Base-by-base conservation (phyloP, 2,329 filamentous ascomycete species). In the Endocalyx cinctus region DNA sequence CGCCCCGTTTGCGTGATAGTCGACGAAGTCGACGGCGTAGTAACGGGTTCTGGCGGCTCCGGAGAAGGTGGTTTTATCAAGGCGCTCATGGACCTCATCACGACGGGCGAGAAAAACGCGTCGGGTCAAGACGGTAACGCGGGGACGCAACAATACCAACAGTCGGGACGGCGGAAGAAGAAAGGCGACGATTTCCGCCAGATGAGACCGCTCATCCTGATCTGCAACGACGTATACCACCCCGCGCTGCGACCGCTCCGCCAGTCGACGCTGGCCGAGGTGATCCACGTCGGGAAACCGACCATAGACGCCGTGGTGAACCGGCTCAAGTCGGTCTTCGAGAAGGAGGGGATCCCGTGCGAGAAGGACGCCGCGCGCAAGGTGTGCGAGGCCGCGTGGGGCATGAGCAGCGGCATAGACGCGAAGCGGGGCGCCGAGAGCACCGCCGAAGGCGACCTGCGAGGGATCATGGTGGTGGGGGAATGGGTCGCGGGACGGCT, bases 201-300 rank as follows among this genome's bases (percentile, higher is more conserved):
- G 41, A 76, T 94, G 62, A 75, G 92, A 28, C 92, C 92, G 0
- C 69, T 98, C 18, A 87, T 98, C 31, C 70, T 98, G 29, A 92
- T 98, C 48, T 98, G 92, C 67, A 98, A 98, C 51, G 94, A 98
- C 57, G 79, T 97, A 1, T 98, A 98, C 53, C 88, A 95, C 47
- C 82, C 90, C 4, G 86, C 89, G 14, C 71, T 98, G 25, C 77
- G 88, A 17, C 88, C 87, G 0, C 69, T 98, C 6, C 79, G 92
- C n/a, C 84, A 90, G 43, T 89, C 87, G 0, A 79, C 70, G 5
- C 64, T 92, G 31, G 92, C 90, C 0, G 92, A 98, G 57, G 80
- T 97, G 25, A 82, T 98, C 15, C 88, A 94, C 52, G 83, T 95
- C 20, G 86, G 90, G 29, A 92, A 92, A 49, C 88, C 92, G 2